Base-by-base conservation (phyloP, 441 rosid genomes). In the Croton setiger region DNA sequence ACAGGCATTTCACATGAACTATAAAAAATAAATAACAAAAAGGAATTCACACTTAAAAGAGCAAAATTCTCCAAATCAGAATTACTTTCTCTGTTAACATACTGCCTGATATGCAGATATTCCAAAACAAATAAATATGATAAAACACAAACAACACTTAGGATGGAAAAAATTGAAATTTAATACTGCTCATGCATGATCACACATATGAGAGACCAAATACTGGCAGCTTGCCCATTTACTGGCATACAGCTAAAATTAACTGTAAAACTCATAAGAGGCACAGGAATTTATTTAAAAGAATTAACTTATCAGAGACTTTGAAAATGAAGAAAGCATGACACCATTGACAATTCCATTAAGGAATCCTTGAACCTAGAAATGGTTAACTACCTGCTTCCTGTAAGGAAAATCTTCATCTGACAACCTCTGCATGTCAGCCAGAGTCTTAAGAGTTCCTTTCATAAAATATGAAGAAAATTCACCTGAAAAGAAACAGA, bases 321-420 rank as follows among this genome's bases (percentile, higher is more conserved):
- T 27, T 0, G 27, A 48, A 66, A 12, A 18, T 43, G 33, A 43
- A 10, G 51, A 18, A 9, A 9, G 54, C 27, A 5, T 47, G 9
- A 37, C 45, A 36, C n/a, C 27, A 7, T 52, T 52, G 47, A 60
- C 51, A 45, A 45, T 41, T 33, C 13, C 52, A 18, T 12, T 17
- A 15, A 45, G 27, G 33, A 8, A 14, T 27, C 58, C 45, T n/a
- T 63, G 43, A 23, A 56, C n/a, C 63, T n/a, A 4, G 39, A 73
- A 43, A 20, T 41, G 68, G 20, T 74, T 13, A 43, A 68, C 61
- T 78, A 95, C 99, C 98, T 95, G 98, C 75, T 86, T 94, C 75
- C 93, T 82, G 75, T 67, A 81, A 62, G 95, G 91, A 78, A 94
- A 90, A 68, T 83, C 94, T 74, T 90, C 96, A 75, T 94, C 98